phyloP scores from a whole-genome alignment of 768 basidiomycete genomes.

The Pleurotus tuoliensis region DNA sequence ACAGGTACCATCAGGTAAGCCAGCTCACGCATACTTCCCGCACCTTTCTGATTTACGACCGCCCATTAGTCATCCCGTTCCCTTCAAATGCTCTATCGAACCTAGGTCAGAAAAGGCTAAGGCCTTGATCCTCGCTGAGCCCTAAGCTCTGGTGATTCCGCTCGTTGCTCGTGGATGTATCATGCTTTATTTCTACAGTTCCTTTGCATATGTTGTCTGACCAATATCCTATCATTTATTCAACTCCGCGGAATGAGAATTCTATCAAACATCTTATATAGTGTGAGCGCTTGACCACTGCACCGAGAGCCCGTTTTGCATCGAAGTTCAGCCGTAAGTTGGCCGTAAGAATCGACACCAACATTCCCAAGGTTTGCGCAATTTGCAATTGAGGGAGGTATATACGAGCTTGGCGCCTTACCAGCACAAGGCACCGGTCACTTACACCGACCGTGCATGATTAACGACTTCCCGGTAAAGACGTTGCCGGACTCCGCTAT shows the following conservation, averaged over 20 bases:
- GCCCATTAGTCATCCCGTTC: slow-evolving; percentile 33
- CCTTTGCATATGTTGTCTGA: too few relatives aligned
- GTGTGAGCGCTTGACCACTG: too few relatives aligned
- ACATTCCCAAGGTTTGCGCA: not conserved
- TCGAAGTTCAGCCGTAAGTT: too few relatives aligned
- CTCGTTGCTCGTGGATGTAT: too few relatives aligned
- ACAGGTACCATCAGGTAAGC: slow-evolving; percentile 43
- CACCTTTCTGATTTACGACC: not conserved
- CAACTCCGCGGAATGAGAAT: too few relatives aligned
- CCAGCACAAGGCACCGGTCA: not conserved
- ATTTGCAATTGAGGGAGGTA: not conserved
- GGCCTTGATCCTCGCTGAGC: slow-evolving; percentile 31
- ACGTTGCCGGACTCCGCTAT: not conserved
- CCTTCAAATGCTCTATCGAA: slow-evolving; percentile 36
- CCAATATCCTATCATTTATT: too few relatives aligned
- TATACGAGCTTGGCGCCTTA: not conserved
- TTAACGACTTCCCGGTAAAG: not conserved
- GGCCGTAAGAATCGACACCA: too few relatives aligned
- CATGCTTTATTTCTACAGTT: too few relatives aligned
- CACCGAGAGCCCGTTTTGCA: too few relatives aligned
- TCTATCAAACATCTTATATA: too few relatives aligned
- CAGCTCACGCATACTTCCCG: too few relatives aligned
- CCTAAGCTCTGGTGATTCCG: too few relatives aligned
- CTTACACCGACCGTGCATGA: not conserved
- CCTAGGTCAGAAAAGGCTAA: slow-evolving; percentile 36